Conservation (phyloP, 1,284 basidiomycete genomes). For the Leucoagaricus sp. region DNA sequence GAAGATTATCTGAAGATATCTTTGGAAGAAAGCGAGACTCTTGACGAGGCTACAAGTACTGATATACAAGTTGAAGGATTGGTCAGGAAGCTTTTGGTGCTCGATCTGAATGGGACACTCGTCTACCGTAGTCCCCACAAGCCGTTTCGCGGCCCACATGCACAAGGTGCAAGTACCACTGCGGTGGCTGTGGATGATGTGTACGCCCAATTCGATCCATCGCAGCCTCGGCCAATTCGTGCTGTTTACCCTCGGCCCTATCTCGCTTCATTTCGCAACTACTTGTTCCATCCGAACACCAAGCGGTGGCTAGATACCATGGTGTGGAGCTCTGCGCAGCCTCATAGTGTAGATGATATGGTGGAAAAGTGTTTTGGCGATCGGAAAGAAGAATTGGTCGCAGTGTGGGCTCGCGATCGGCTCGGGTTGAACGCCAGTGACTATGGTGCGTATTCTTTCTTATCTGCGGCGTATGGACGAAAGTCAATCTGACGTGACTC, state of each 20-base stretch:
- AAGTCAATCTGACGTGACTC: neutral
- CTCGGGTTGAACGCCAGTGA: constrained; percentile 58
- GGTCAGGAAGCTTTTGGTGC: constrained; percentile 66
- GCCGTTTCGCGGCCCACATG: constrained; percentile 17
- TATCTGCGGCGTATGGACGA: constrained; percentile 3
- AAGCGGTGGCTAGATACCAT: constrained; percentile 73
- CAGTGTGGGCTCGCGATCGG: constrained; percentile 80
- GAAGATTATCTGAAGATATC: constrained; percentile 11
- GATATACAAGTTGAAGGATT: neutral
- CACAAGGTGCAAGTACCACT: neutral
- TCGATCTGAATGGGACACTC: constrained; percentile 85
- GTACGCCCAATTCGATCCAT: constrained; percentile 23
- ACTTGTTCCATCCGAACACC: constrained; percentile 60
- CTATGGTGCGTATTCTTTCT: constrained; percentile 49
- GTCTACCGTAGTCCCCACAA: constrained; percentile 59
- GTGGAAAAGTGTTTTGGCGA: constrained; percentile 56
- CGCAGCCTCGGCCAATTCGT: constrained; percentile 33
- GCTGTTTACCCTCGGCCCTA: constrained; percentile 67
- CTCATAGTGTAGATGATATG: constrained; percentile 77
- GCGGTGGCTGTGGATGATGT: constrained; percentile 6
- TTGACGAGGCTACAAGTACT: neutral
- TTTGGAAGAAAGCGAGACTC: neutral
- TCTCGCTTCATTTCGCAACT: constrained; percentile 62
- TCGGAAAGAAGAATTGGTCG: constrained; percentile 46
- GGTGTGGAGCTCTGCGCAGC: constrained; percentile 88